phyloP scores from a whole-genome alignment of 2,329 filamentous ascomycete genomes.

The Sclerotinia glacialis region DNA sequence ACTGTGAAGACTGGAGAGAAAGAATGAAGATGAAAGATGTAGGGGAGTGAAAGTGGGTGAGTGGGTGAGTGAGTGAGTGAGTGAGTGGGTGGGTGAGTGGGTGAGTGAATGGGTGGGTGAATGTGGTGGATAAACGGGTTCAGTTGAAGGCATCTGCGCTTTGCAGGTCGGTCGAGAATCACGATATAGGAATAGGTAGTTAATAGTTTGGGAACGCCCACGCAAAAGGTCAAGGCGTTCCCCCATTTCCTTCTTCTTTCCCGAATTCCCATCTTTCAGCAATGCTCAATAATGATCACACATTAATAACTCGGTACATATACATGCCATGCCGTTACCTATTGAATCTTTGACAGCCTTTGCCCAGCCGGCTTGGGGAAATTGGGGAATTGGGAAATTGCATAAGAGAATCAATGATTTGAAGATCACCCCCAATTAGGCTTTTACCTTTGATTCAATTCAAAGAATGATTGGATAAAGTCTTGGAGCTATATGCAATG shows the following conservation, averaged over 20 bases:
- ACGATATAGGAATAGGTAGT: neutral
- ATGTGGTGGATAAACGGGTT: neutral
- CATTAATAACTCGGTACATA: too few relatives aligned
- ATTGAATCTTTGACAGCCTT: slow-evolving; percentile 2
- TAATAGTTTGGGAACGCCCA: neutral
- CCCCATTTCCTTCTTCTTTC: slow-evolving; percentile 6
- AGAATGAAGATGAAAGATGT: slow-evolving; percentile 9
- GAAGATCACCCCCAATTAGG: slow-evolving; percentile 7
- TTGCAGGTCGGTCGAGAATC: neutral
- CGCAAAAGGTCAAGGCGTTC: slow-evolving; percentile 5
- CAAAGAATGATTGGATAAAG: neutral
- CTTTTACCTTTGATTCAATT: slow-evolving; percentile 3
- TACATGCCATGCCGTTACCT: neutral
- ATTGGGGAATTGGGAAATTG: slow-evolving; percentile 15
- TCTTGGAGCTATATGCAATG: slow-evolving; percentile 4
- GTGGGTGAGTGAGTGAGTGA: too few relatives aligned
- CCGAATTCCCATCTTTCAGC: neutral
- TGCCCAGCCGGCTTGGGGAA: neutral
- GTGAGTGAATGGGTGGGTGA: too few relatives aligned
- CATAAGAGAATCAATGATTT: neutral
- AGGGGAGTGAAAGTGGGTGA: slow-evolving; percentile 10
- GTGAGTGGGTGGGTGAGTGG: too few relatives aligned
- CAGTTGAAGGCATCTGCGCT: neutral
- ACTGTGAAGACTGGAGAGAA: neutral
- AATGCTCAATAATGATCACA: neutral